Percentiles rank a stretch among this genome's conserved stretches.
Evolutionary conservation across 768 basidiomycete species (phyloP).

Genomic region (Chalciporus chontae): DNA sequence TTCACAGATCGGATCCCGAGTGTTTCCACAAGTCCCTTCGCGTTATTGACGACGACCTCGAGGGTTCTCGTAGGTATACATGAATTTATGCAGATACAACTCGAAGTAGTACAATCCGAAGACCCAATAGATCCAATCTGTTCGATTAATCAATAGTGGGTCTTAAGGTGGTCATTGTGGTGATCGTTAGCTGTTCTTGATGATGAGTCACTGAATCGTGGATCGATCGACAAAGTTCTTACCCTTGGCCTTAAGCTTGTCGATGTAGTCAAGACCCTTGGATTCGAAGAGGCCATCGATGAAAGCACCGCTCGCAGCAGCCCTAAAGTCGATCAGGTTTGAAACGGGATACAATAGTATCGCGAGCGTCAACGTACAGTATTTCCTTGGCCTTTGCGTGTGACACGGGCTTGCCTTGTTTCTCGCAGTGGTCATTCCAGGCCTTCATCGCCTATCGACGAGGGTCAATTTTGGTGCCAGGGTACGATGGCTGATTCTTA

Average conservation of each 20-base stretch:
- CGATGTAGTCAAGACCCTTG: conserved; percentile 51
- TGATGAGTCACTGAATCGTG: conserved; percentile 2
- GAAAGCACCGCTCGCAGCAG: conserved; percentile 53
- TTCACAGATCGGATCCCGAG: too few species aligned
- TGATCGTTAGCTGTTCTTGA: conserved; percentile 5
- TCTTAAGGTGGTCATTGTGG: background rate
- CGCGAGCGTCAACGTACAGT: too few species aligned
- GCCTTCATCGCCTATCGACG: conserved; percentile 55
- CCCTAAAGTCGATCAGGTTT: conserved; percentile 30
- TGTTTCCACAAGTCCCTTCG: too few species aligned
- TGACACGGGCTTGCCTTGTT: conserved; percentile 44
- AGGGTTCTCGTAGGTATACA: conserved; percentile 9
- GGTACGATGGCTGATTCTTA: conserved; percentile 14
- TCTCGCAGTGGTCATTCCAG: conserved; percentile 50
- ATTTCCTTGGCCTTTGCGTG: conserved; percentile 57
- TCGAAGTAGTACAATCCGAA: background rate
- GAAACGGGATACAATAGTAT: too few species aligned
- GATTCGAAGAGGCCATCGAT: conserved; percentile 55
- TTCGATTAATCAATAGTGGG: background rate
- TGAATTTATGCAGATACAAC: background rate
- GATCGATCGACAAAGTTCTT: background rate
- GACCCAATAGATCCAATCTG: background rate
- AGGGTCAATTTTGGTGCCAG: background rate
- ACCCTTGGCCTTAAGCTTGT: conserved; percentile 43
- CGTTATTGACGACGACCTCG: background rate